These are phyloP conservation scores for Manihot esculenta DNA, from an alignment of 441 rosid species.

Conservation along the genomic window DNA sequence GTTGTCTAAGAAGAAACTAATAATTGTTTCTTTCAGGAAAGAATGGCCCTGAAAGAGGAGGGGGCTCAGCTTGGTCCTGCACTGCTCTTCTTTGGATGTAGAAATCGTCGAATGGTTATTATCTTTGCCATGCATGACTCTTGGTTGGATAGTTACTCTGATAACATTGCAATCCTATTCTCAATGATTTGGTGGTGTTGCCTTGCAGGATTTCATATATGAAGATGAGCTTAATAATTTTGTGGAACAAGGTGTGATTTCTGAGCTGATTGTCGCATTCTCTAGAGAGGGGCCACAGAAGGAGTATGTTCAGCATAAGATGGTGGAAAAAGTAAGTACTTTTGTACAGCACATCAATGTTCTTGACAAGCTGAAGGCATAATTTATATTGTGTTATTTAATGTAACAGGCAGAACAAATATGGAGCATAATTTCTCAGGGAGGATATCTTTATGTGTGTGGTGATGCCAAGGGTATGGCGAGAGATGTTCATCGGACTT, in stretches of 20 bases:
- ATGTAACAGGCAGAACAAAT: constrained; percentile 48
- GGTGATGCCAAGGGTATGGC: constrained; percentile 91
- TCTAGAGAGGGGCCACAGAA: constrained; percentile 96
- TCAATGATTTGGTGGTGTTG: not conserved
- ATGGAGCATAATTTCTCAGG: constrained; percentile 57
- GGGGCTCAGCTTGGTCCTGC: constrained; percentile 80
- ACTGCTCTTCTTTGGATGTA: constrained; percentile 89
- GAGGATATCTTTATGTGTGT: constrained; percentile 63
- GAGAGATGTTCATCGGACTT: constrained; percentile 62
- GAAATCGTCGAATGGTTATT: constrained; percentile 75
- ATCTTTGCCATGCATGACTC: not conserved
- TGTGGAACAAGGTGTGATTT: constrained; percentile 66
- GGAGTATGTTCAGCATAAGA: constrained; percentile 94
- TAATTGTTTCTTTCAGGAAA: constrained; percentile 52
- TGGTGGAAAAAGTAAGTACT: constrained; percentile 69
- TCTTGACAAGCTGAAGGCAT: not conserved
- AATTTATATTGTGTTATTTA: not conserved
- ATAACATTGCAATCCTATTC: not conserved
- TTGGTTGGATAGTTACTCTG: not conserved
- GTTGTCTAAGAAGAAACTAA: constrained; percentile 11
- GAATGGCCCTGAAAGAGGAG: constrained; percentile 69
- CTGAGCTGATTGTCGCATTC: constrained; percentile 80
- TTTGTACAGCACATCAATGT: not conserved
- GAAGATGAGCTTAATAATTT: constrained; percentile 83
- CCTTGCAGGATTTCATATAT: constrained; percentile 82